Conservation (phyloP, 1,139 yeast species). For the Pichia sp. region DNA sequence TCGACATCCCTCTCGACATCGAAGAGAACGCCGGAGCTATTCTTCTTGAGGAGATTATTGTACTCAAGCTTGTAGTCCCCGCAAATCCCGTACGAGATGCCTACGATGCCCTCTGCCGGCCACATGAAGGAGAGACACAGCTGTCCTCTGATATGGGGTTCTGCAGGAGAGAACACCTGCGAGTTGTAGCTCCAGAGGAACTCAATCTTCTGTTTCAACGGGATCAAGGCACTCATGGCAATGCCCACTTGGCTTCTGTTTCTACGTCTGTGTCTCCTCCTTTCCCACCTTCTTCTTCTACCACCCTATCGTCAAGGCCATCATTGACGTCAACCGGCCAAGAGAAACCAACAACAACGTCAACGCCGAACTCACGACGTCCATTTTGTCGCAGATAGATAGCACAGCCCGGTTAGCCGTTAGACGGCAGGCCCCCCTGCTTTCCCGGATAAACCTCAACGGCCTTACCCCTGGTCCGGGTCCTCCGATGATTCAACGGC, state of each 20-base stretch:
- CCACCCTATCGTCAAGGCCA: background rate
- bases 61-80: slow-evolving; percentile 3
- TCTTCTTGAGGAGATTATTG: slow-evolving; percentile 4
- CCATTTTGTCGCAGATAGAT: background rate
- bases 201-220: slow-evolving; percentile 3
- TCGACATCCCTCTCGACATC: background rate
- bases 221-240: background rate
- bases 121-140: background rate
- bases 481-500: background rate
- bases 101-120: background rate
- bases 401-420: background rate
- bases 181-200: slow-evolving; percentile 7
- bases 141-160: slow-evolving; percentile 2
- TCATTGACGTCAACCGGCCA: no score
- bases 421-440: no score
- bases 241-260: no score
- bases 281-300: background rate
- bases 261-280: no score
- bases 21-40: background rate
- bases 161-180: slow-evolving; percentile 6
- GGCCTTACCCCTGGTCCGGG: no score
- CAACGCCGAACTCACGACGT: no score
- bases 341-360: no score
- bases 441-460: no score
- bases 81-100: background rate